Base-by-base conservation (phyloP, 2,329 filamentous ascomycete genomes). In the Botrytis deweyae region DNA sequence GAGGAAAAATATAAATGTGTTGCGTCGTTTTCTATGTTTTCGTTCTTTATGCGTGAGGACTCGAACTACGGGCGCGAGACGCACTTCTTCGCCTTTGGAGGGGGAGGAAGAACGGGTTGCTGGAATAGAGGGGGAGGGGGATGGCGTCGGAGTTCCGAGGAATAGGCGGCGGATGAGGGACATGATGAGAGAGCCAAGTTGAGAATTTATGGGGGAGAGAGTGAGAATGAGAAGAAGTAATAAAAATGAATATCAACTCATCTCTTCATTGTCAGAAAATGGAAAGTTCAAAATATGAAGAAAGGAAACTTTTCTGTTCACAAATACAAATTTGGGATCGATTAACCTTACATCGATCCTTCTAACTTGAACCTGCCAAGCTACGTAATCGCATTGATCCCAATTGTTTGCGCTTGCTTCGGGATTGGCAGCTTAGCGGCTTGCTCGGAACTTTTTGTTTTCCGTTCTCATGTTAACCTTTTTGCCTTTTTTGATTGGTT, bases 1-100 rank as follows among this genome's bases (percentile, higher is more conserved):
- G 33, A 99, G 86, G 16, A 91, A 85, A 83, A 99, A 98, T 42
- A 98, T 92, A 80, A 97, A 89, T 3, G 91, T 91, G 82, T 90
- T 93, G 76, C 91, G 90, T 78, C 93, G 89, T 78, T 87, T 88
- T 29, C 49, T 55, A 72, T 81, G 79, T 55, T 78, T 79, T 14
- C 79, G 77, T 62, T 80, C 42, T 42, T 70, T 73, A 2, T 74
- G 55, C 12, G 74, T 73, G 40, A 75, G 80, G 59, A 88, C 82
- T 77, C 86, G 86, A 73, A 85, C 83, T 12, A 84, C 83, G 16
- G 86, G 84, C n/a, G 87, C 83, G n/a, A 88, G 81, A 72, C 84
- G 85, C 74, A 87, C 83, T 72, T 87, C 84, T 77, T 85, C 81
- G 49, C 78, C 78, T 76, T 78, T 79, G 33, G 73, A 76, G 70